Percentiles rank a stretch among this genome's conserved stretches.
Conservation (phyloP, 73 alveolate species). For the Paramecium bursaria region DNA sequence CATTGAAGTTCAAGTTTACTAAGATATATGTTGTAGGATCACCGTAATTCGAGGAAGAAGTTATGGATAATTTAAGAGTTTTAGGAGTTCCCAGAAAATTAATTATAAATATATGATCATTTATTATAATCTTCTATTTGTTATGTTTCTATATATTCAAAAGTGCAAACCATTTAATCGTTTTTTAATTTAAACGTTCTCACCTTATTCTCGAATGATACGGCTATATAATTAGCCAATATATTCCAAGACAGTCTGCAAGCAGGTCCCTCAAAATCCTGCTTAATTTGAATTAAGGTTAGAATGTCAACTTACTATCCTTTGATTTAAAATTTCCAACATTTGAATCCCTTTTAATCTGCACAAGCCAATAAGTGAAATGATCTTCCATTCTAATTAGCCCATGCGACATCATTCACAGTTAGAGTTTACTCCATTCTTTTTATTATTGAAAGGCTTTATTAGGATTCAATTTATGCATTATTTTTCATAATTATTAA, state of each 20-base stretch:
- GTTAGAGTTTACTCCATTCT: no score
- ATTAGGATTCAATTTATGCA: no score
- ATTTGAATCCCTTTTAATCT: conserved; percentile 6
- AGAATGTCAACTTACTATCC: not conserved
- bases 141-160: no score
- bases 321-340: not conserved
- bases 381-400: conserved; percentile 40
- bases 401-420: conserved; percentile 53
- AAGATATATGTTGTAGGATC: conserved; percentile 28
- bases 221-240: conserved; percentile 32
- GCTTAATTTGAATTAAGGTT: not conserved
- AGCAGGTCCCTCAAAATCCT: conserved; percentile 12
- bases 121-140: no score
- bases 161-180: no score
- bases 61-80: not conserved
- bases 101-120: not conserved
- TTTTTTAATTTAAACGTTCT: no score
- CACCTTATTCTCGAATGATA: conserved; percentile 23
- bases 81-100: not conserved
- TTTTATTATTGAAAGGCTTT: no score
- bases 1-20: conserved; percentile 5
- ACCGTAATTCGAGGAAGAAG: conserved; percentile 19
- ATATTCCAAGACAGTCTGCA: conserved; percentile 46
- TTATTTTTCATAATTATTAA: no score
- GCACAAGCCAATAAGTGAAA: conserved; percentile 35